phyloP scores from a whole-genome alignment of 768 basidiomycete genomes.

The Amanita jacksonii region DNA sequence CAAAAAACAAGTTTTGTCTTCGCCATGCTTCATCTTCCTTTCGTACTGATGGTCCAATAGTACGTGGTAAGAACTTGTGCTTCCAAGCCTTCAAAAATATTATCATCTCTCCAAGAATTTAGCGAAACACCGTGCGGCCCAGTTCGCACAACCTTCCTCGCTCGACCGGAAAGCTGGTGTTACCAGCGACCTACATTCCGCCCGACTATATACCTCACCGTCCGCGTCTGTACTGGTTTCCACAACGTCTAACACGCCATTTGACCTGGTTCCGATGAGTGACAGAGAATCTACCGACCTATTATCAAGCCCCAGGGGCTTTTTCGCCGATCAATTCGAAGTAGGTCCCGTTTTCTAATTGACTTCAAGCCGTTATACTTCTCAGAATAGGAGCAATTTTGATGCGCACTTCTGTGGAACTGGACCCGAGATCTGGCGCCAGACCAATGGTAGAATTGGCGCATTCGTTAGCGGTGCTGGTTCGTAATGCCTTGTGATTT shows the following conservation, averaged over 20 bases:
- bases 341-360: slow-evolving; percentile 13
- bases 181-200: slow-evolving; percentile 10
- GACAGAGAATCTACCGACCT: slow-evolving; percentile 33
- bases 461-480: slow-evolving; percentile 91
- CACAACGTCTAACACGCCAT: slow-evolving; percentile 34
- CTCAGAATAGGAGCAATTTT: slow-evolving; percentile 80
- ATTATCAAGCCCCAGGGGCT: slow-evolving; percentile 56
- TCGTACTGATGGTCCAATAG: slow-evolving; percentile 20
- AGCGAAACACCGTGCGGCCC: slow-evolving; percentile 66
- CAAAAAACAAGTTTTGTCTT: slow-evolving; percentile 69
- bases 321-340: slow-evolving; percentile 97
- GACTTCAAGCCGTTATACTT: neutral
- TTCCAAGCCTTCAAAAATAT: neutral
- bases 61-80: slow-evolving; percentile 47
- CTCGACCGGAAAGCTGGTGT: slow-evolving; percentile 12
- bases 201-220: slow-evolving; percentile 30
- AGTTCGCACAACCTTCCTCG: slow-evolving; percentile 44
- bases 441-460: slow-evolving; percentile 73
- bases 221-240: slow-evolving; percentile 45
- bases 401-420: slow-evolving; percentile 85
- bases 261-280: slow-evolving; percentile 20
- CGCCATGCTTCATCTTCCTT: slow-evolving; percentile 1
- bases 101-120: slow-evolving; percentile 53
- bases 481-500: slow-evolving; percentile 16
- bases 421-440: slow-evolving; percentile 92